Percentiles rank a stretch among this genome's conserved stretches.
Evolutionary conservation across 73 alveolate species (phyloP).

Genomic region (Paramecium biaurelia): DNA sequence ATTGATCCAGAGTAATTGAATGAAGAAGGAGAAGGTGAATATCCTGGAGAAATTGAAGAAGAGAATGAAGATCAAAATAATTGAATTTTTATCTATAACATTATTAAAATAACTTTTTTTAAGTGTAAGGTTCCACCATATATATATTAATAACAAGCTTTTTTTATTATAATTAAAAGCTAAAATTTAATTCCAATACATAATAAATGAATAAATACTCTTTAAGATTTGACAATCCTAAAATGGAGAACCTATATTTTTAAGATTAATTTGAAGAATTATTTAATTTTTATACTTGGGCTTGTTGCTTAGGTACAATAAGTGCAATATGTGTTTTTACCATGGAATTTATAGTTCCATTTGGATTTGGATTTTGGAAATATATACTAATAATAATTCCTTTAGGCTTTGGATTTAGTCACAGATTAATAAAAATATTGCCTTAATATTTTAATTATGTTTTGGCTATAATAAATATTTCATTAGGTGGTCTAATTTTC

Average conservation of each 20-base stretch:
- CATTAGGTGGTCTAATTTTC: not conserved
- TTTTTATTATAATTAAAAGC: not conserved
- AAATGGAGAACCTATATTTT: not conserved
- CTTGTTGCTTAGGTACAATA: not conserved
- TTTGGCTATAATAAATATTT: not conserved
- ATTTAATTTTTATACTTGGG: not conserved
- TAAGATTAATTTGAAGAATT: not conserved
- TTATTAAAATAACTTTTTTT: not conserved
- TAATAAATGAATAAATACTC: not conserved
- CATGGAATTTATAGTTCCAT: not conserved
- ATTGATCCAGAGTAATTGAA: not conserved
- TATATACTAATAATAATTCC: not conserved
- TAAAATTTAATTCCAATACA: not conserved
- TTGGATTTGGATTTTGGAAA: not conserved
- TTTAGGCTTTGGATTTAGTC: not conserved
- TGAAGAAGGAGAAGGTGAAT: not conserved
- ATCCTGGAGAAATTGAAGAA: not conserved
- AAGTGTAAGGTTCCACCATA: not conserved
- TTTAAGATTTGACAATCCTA: not conserved
- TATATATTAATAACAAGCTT: not conserved
- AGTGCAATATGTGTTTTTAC: not conserved
- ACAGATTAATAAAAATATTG: not conserved
- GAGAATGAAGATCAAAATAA: not conserved
- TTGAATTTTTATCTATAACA: not conserved
- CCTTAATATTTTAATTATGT: not conserved